Evolutionary conservation across 441 rosid genomes (phyloP).

Genomic region (Breynia disticha): DNA sequence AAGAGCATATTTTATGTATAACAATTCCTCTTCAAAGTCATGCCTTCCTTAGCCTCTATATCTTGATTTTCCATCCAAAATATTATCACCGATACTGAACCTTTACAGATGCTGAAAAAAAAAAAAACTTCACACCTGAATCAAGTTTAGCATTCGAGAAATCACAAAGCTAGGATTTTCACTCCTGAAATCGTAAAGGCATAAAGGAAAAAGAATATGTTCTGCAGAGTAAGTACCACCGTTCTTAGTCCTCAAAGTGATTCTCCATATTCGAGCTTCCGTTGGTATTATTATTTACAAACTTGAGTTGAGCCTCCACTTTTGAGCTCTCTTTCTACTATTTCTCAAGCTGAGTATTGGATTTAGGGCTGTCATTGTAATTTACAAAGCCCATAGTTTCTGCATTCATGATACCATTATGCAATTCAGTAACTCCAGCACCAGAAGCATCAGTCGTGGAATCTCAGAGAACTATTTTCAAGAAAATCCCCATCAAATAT

Average conservation of each 20-base stretch:
- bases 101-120: conserved; percentile 27
- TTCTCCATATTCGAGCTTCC: conserved; percentile 33
- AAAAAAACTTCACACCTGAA: conserved; percentile 41
- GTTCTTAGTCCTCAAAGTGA: conserved; percentile 45
- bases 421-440: conserved; percentile 17
- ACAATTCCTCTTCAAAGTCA: conserved; percentile 21
- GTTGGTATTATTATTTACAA: conserved; percentile 44
- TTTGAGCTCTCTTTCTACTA: conserved; percentile 37
- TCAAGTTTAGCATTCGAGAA: background rate
- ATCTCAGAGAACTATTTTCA: conserved; percentile 33
- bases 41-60: conserved; percentile 17
- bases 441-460: conserved; percentile 15
- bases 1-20: conserved; percentile 11
- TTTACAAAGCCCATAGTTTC: conserved; percentile 39
- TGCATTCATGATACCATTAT: conserved; percentile 20
- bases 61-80: conserved; percentile 24
- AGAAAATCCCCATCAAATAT: too few relatives aligned
- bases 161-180: too few relatives aligned
- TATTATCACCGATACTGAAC: conserved; percentile 29
- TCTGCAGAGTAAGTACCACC: conserved; percentile 19
- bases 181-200: too few relatives aligned
- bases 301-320: conserved; percentile 35
- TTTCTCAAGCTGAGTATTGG: conserved; percentile 30
- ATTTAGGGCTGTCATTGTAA: conserved; percentile 22
- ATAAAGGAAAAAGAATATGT: background rate